Percentiles rank a stretch among this genome's conserved stretches.
phyloP scores from a whole-genome alignment of 202 grass and related monocot species.

The Zizania palustris region DNA sequence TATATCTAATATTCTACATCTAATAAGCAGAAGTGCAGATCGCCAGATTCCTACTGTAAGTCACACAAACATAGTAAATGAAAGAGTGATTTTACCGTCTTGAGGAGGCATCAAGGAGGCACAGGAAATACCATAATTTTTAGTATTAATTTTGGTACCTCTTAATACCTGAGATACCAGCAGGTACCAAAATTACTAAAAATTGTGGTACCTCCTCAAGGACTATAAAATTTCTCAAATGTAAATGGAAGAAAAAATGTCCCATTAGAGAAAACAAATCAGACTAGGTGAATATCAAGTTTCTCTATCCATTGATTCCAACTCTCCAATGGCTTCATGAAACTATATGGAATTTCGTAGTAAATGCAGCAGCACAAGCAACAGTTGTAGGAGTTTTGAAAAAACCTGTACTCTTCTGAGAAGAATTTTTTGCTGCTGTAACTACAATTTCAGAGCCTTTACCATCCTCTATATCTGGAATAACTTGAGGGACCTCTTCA shows the following conservation, averaged over 20 bases:
- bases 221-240: too few species aligned
- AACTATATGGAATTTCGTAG: neutral
- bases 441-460: conserved; percentile 30
- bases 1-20: neutral
- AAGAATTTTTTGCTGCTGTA: conserved; percentile 37
- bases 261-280: conserved; percentile 6
- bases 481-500: conserved; percentile 74
- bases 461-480: conserved; percentile 65
- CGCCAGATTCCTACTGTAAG: neutral
- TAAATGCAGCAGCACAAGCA: conserved; percentile 4
- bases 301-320: conserved; percentile 7
- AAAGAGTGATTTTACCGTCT: too few species aligned
- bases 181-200: too few species aligned
- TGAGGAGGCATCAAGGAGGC: too few species aligned
- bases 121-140: too few species aligned
- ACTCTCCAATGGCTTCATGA: neutral
- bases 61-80: conserved; percentile 25
- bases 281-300: conserved; percentile 15
- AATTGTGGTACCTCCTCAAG: too few species aligned
- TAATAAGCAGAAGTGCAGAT: conserved; percentile 16
- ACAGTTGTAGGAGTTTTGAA: conserved; percentile 19
- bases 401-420: conserved; percentile 43
- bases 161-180: too few species aligned
- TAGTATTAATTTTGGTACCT: too few species aligned
- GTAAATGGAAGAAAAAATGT: conserved; percentile 9